These are phyloP conservation scores for Naganishia friedmannii DNA, from an alignment of 768 basidiomycete genomes.

Conservation along the genomic window DNA sequence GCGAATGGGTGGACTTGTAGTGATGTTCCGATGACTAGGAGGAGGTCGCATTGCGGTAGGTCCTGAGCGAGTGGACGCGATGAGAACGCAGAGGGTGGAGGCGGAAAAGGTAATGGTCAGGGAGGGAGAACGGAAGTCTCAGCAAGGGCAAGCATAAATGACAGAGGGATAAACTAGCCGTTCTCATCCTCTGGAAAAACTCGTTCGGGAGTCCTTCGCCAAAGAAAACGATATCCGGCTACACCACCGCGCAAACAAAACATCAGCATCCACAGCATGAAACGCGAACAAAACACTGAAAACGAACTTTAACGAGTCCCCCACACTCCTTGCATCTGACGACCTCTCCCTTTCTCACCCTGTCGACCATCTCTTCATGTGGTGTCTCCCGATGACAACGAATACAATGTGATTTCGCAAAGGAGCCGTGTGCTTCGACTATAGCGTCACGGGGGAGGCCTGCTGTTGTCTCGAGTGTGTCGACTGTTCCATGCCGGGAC, in stretches of 20 bases:
- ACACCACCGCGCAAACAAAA: constrained; percentile 55
- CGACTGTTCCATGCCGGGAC: constrained; percentile 53
- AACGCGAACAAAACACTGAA: neutral
- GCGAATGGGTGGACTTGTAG: constrained; percentile 75
- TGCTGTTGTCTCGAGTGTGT: constrained; percentile 23
- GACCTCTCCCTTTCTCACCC: constrained; percentile 63
- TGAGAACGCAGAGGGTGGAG: neutral
- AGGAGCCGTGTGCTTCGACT: constrained; percentile 93
- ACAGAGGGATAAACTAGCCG: constrained; percentile 21
- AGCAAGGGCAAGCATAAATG: too few species aligned
- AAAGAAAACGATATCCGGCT: constrained; percentile 95
- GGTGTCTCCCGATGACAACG: constrained; percentile 64
- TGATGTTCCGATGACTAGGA: constrained; percentile 88
- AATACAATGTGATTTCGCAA: constrained; percentile 81
- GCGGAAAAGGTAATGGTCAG: neutral
- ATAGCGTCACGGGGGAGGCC: constrained; percentile 19
- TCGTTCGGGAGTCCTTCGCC: constrained; percentile 66
- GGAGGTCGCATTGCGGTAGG: constrained; percentile 70
- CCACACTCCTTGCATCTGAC: constrained; percentile 61
- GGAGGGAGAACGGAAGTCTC: neutral
- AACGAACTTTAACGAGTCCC: constrained; percentile 32
- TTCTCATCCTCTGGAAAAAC: constrained; percentile 63
- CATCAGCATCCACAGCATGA: neutral
- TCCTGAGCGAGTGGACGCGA: constrained; percentile 35
- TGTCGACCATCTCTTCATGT: constrained; percentile 65